Evolutionary conservation across 345 rosid genomes (phyloP), one percentile per base, ranked within the genome.

Genomic region (Bruguiera parviflora): DNA sequence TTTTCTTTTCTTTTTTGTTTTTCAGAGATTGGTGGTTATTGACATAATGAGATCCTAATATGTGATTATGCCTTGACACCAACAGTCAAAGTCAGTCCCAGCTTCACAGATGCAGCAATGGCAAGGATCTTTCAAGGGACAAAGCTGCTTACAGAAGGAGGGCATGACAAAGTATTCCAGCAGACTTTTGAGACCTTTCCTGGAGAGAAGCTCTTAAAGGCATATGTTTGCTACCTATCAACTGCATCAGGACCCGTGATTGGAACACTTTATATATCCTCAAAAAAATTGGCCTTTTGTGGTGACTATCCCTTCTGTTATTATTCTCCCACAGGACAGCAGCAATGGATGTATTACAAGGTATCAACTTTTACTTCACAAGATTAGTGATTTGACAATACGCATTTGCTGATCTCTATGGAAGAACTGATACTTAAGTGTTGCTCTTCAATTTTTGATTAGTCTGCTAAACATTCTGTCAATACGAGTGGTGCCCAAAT

Each of bases 61-160:
- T 31, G 46, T 55, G 21, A 24, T 61, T 37, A 8, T 70, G 64
- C 53, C 61, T 72, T 68, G 65, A 51, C 13, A 37, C 31, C 37
- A 21, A 69, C 81, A 93, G 98, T 91, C 59, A 89, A 74, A 83
- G 78, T 82, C 28, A 86, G 84, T 67, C 85, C 96, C 8, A 89
- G 86, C 70, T 29, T 93, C 65, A 72, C 86, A 5, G 92, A 91
- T 64, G 92, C 90, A n/a, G 92, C 97, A 69, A 75, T 87, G 91
- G 89, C 92, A 51, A 91, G 92, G 81, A 83, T 93, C 61, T 19
- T 88, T 67, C 94, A 87, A 60, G 97, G 96, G 58, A 84, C 92
- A 58, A 89, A 81, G 75, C 77, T 91, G 61, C 67, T 93, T 7
- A 57, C 86, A 11, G 96, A 91, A 85, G 97, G 97, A 80, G 98